A percentile compares a stretch with the other conserved stretches of the same genome.
These are phyloP conservation scores for Xerocomus alliaceus DNA, from an alignment of 1,284 basidiomycete genomes.

Conservation along the genomic window DNA sequence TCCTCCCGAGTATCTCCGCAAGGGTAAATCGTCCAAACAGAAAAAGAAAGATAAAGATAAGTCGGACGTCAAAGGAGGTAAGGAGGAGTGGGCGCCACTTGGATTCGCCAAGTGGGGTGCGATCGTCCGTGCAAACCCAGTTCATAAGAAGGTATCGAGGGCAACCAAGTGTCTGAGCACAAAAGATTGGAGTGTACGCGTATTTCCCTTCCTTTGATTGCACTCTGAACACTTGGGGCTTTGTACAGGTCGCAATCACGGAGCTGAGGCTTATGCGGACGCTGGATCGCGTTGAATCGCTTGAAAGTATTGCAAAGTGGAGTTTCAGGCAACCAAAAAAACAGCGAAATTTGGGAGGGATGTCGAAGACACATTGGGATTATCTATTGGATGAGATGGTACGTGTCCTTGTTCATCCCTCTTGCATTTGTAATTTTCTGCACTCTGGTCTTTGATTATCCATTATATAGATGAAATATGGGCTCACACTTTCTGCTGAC, in stretches of 20 bases:
- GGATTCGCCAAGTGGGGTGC: slow-evolving; percentile 78
- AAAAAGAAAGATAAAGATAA: slow-evolving; percentile 65
- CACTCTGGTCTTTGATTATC: background rate
- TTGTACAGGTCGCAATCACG: slow-evolving; percentile 69
- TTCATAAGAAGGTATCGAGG: slow-evolving; percentile 68
- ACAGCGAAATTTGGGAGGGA: slow-evolving; percentile 79
- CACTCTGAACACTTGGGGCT: slow-evolving; percentile 1
- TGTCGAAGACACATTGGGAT: slow-evolving; percentile 93
- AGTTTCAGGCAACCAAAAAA: slow-evolving; percentile 96
- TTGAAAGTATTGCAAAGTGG: slow-evolving; percentile 88
- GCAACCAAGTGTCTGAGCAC: slow-evolving; percentile 79
- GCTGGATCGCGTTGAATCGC: slow-evolving; percentile 84
- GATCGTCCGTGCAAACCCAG: slow-evolving; percentile 72
- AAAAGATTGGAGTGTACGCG: slow-evolving; percentile 78
- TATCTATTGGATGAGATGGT: slow-evolving; percentile 97
- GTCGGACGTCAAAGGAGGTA: slow-evolving; percentile 57
- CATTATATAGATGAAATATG: background rate
- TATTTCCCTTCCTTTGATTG: background rate
- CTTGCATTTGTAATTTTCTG: background rate
- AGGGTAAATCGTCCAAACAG: slow-evolving; percentile 60
- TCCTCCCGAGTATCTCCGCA: slow-evolving; percentile 69
- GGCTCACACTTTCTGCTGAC: slow-evolving; percentile 11
- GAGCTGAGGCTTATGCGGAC: slow-evolving; percentile 81
- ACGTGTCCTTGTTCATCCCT: slow-evolving; percentile 33
- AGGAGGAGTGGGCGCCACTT: slow-evolving; percentile 69